Percentiles rank a stretch among this genome's conserved stretches.
Conservation (phyloP, 176 grass and related monocot genomes). For the Thinopyrum elongatum region DNA sequence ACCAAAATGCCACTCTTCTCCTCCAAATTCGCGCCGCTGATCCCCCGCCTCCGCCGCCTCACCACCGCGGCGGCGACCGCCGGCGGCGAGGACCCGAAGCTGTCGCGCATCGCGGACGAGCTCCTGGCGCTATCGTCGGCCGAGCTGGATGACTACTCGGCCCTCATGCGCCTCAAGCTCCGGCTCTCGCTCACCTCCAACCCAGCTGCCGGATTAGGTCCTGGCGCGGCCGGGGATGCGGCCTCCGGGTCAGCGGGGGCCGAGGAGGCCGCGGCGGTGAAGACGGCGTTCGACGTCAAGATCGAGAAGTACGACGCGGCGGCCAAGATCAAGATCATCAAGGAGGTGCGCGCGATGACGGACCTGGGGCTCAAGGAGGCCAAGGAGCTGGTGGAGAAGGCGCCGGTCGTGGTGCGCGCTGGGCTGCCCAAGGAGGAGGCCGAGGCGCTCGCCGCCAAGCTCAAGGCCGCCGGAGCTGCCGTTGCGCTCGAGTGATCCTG, state of each 20-base stretch:
- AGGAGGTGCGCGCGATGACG: slow-evolving; percentile 90
- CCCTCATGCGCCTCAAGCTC: slow-evolving; percentile 69
- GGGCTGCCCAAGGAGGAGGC: slow-evolving; percentile 92
- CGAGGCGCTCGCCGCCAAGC: slow-evolving; percentile 80
- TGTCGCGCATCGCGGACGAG: slow-evolving; percentile 59
- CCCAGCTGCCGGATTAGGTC: slow-evolving; percentile 10
- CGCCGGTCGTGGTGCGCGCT: slow-evolving; percentile 76
- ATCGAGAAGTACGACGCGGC: slow-evolving; percentile 94
- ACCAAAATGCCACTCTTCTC: slow-evolving; percentile 51
- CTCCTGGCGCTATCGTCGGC: slow-evolving; percentile 48
- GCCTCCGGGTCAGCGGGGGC: neutral
- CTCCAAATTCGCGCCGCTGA: slow-evolving; percentile 42
- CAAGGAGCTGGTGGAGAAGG: slow-evolving; percentile 96
- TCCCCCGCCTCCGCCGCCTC: slow-evolving; percentile 46
- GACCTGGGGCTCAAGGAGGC: slow-evolving; percentile 93
- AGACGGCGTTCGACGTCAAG: slow-evolving; percentile 83
- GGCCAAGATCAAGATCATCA: slow-evolving; percentile 98
- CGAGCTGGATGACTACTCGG: slow-evolving; percentile 63
- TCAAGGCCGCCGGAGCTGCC: slow-evolving; percentile 81
- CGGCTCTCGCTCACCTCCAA: slow-evolving; percentile 53
- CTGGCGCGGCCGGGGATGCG: slow-evolving; percentile 19
- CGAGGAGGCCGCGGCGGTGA: slow-evolving; percentile 41
- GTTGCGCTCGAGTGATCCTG: slow-evolving; percentile 69
- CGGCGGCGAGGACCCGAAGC: slow-evolving; percentile 38
- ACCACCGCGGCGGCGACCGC: slow-evolving; percentile 37